Evolutionary conservation across 75 land plant species (phyloP), one percentile per base, ranked within the genome.

Genomic region (Adiantum capillusveneris): DNA sequence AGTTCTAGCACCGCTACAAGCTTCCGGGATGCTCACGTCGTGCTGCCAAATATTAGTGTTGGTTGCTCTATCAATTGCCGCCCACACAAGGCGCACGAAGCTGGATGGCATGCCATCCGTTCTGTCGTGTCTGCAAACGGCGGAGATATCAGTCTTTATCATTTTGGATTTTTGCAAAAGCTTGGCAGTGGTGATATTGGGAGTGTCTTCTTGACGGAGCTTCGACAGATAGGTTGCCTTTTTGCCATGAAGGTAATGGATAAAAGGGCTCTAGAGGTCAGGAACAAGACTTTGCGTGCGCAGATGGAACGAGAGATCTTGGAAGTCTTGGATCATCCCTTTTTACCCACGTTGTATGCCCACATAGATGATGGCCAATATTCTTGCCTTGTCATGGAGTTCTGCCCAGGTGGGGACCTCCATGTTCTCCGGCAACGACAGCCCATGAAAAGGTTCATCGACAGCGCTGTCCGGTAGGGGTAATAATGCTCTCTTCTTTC

Each of bases 221-320:
- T 34, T 3, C 37, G 9, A 9, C 37, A 34, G 9, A 34, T 9
- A 9, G 37, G 37, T 3, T 34, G 37, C 43, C 18, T 67, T 26
- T 69, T 86, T 39, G 90, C 90, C 17, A 85, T 82, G 22, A 86
- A 86, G 71, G 79, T 86, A 20, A 83, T 82, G 86, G 86, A 86
- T 59, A 83, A 72, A 74, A 66, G 58, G 49, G 83, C 81, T 51
- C 53, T 86, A 11, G 74, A 31, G 31, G 49, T 50, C n/a, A 31
- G 86, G 56, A 77, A 75, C 58, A 86, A 82, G 65, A 68, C 58
- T 29, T 70, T 66, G 17, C 29, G 86, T 43, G 80, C 83, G 20
- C 57, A 25, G 65, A 80, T 83, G 25, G 90, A 86, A 69, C 25
- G 74, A 45, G 79, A 79, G 59, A 86, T 86, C 1, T 73, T 82